A percentile compares a stretch with the other conserved stretches of the same genome.
Evolutionary conservation across 805 yeast species (phyloP).

Genomic region (Candida nonsorbophila): DNA sequence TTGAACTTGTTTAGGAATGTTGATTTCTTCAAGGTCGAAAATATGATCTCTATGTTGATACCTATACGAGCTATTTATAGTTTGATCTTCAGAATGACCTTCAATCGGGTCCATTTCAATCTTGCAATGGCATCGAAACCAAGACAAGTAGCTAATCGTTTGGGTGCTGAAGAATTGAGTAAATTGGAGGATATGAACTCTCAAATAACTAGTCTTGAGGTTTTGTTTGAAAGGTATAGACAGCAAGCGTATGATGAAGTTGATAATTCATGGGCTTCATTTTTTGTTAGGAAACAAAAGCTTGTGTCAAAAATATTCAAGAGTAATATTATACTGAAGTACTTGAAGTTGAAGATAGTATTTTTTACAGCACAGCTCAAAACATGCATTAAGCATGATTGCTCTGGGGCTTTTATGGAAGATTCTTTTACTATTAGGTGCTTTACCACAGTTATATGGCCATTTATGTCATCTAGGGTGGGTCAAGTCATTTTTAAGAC

Average conservation of each 20-base stretch:
- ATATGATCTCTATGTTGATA: conserved; percentile 27
- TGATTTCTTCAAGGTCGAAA: conserved; percentile 23
- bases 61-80: conserved; percentile 36
- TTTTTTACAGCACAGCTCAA: conserved; percentile 17
- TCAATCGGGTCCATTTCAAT: conserved; percentile 28
- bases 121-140: conserved; percentile 23
- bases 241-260: too few species aligned
- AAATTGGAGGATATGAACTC: conserved; percentile 13
- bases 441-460: conserved; percentile 35
- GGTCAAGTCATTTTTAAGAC: conserved; percentile 18
- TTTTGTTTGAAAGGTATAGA: neutral
- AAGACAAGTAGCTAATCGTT: conserved; percentile 26
- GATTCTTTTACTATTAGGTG: conserved; percentile 20
- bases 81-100: conserved; percentile 22
- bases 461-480: conserved; percentile 27
- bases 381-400: conserved; percentile 32
- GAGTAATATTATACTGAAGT: conserved; percentile 3
- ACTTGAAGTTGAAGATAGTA: conserved; percentile 8
- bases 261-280: too few species aligned
- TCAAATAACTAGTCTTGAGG: conserved; percentile 1
- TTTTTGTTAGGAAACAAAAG: too few species aligned
- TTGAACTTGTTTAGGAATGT: conserved; percentile 16
- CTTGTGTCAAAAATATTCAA: conserved; percentile 2
- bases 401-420: conserved; percentile 17
- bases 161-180: conserved; percentile 15